Evolutionary conservation across 345 rosid species (phyloP).

Genomic region (Theobroma cacao): DNA sequence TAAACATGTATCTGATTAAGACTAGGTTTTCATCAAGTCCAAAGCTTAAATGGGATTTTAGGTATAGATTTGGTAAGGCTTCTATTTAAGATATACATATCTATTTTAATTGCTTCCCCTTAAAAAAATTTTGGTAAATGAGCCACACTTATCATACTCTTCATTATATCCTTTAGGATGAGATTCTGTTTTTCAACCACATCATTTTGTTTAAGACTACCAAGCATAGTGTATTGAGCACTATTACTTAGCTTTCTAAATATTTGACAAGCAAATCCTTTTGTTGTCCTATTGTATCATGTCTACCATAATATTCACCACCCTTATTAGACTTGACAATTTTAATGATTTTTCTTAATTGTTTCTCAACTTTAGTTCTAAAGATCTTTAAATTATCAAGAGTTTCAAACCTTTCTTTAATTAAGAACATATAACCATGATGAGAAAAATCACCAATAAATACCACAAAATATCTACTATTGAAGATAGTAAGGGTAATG

Average conservation of each 20-base stretch:
- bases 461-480: too few species aligned
- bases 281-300: background rate
- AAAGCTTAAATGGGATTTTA: background rate
- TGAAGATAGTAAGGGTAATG: too few species aligned
- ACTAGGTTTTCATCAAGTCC: background rate
- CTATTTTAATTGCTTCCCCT: background rate
- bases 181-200: background rate
- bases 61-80: background rate
- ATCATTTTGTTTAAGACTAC: background rate
- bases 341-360: too few species aligned
- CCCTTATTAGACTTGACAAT: too few species aligned
- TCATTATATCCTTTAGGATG: background rate
- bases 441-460: too few species aligned
- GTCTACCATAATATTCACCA: too few species aligned
- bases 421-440: too few species aligned
- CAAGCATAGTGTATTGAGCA: too few species aligned
- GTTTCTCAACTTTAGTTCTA: too few species aligned
- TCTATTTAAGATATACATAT: background rate
- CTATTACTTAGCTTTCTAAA: background rate
- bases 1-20: too few species aligned
- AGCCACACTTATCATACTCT: background rate
- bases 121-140: background rate
- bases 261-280: background rate
- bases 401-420: background rate
- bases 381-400: background rate